Evolutionary conservation across 2,329 filamentous ascomycete species (phyloP), one percentile per base, ranked within the genome.

Genomic region (Penicillium sumatraense): DNA sequence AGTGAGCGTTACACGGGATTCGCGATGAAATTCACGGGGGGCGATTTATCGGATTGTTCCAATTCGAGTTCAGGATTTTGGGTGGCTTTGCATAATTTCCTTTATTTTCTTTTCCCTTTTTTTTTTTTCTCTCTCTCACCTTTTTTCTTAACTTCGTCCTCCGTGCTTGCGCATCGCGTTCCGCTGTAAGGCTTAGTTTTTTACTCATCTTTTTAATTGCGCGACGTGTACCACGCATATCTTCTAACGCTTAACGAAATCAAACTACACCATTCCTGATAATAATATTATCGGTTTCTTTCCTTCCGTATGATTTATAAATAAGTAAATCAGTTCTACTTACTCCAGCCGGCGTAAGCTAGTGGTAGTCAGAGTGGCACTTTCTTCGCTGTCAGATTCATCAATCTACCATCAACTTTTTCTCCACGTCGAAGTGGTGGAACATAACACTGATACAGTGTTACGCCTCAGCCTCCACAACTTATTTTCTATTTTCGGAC

Each of bases 231-330:
- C 20, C 21, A 36, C 33, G 33, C 33, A 36, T 36, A 36, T 36
- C 33, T 36, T 36, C n/a, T 41, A 41, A 41, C 38, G 38, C 18
- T 38, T 41, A 41, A 41, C 21, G 38, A 41, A n/a, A 41, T 41
- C n/a, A 24, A 24, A n/a, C 20, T 11, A 41, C n/a, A n/a, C 20
- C 9, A n/a, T 41, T 21, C 18, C 11, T 24, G 20, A 11, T n/a
- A n/a, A n/a, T n/a, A n/a, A n/a, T n/a, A n/a, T n/a, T n/a, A n/a
- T n/a, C n/a, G n/a, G n/a, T n/a, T n/a, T n/a, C n/a, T n/a, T n/a
- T n/a, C n/a, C n/a, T n/a, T n/a, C n/a, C n/a, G n/a, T n/a, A n/a
- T n/a, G n/a, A n/a, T n/a, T n/a, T n/a, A n/a, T n/a, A n/a, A n/a
- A n/a, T n/a, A n/a, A n/a, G n/a, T n/a, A n/a, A n/a, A n/a, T n/a